Evolutionary conservation across 805 yeast species (phyloP).

Genomic region (Barnettozyma salicaria): DNA sequence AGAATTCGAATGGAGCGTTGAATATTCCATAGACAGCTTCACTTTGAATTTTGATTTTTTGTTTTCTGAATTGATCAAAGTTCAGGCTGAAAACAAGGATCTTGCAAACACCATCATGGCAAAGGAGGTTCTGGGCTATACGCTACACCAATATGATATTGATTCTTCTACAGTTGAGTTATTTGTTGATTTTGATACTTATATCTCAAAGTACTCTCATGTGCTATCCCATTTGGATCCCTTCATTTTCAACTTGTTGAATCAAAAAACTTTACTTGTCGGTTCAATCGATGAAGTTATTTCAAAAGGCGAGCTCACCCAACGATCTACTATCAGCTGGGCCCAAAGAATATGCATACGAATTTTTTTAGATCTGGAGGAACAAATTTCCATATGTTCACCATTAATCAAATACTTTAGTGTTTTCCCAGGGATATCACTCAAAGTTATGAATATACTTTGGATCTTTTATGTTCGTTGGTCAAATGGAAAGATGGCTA

Average conservation of each 20-base stretch:
- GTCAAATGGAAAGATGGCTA: slow-evolving; percentile 4
- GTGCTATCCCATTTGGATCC: slow-evolving; percentile 13
- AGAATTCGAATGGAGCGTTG: slow-evolving; percentile 11
- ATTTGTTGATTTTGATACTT: slow-evolving; percentile 11
- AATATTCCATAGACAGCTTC: slow-evolving; percentile 17
- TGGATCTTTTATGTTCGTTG: slow-evolving; percentile 25
- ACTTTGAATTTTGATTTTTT: slow-evolving; percentile 26
- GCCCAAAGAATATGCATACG: slow-evolving; percentile 10
- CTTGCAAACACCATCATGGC: slow-evolving; percentile 26
- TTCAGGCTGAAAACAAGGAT: slow-evolving; percentile 12
- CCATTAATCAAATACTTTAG: slow-evolving; percentile 12
- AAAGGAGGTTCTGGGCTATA: slow-evolving; percentile 37
- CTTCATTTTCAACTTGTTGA: slow-evolving; percentile 13
- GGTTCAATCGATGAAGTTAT: slow-evolving; percentile 1
- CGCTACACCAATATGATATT: slow-evolving; percentile 28
- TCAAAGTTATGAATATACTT: slow-evolving; percentile 25
- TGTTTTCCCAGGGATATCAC: slow-evolving; percentile 21
- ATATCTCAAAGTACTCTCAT: slow-evolving; percentile 11
- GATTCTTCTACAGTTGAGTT: slow-evolving; percentile 10
- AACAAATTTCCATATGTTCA: neutral
- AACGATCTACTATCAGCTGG: slow-evolving; percentile 13
- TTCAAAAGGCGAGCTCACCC: neutral
- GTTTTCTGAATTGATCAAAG: slow-evolving; percentile 24
- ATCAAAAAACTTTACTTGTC: neutral
- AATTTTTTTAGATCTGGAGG: slow-evolving; percentile 6